Percentiles rank a stretch among this genome's conserved stretches.
Conservation (phyloP, 2,329 filamentous ascomycete species). For the Pseudocercospora fijiensis region DNA sequence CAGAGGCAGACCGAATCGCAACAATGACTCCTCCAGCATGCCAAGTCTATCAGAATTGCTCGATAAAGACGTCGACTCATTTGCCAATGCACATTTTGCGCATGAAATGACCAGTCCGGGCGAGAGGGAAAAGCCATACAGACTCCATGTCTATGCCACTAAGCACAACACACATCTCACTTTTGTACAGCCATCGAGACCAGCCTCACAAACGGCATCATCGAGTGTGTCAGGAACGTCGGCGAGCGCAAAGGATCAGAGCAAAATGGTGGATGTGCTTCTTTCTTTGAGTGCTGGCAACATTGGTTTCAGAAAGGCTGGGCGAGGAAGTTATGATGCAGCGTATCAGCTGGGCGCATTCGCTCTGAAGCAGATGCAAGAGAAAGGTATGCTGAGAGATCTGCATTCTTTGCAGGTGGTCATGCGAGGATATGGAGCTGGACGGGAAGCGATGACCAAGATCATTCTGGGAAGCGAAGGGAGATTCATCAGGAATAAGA, state of each 20-base stretch:
- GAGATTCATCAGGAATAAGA: conserved; percentile 68
- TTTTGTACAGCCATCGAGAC: conserved; percentile 65
- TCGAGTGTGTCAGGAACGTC: conserved; percentile 32
- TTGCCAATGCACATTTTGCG: conserved; percentile 13
- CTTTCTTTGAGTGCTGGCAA: conserved; percentile 81
- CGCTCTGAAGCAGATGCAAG: conserved; percentile 78
- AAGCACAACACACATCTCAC: conserved; percentile 97
- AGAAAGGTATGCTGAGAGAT: conserved; percentile 72
- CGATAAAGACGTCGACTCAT: conserved; percentile 10
- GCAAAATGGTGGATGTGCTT: conserved; percentile 59
- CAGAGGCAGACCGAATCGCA: not conserved
- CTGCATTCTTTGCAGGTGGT: conserved; percentile 78
- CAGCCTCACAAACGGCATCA: conserved; percentile 30
- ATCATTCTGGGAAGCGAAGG: conserved; percentile 85
- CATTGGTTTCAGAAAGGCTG: conserved; percentile 83
- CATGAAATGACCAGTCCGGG: conserved; percentile 24
- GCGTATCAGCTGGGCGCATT: conserved; percentile 87
- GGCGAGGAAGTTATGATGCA: conserved; percentile 81
- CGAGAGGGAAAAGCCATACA: conserved; percentile 57
- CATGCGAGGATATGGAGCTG: conserved; percentile 79
- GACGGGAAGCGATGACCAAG: conserved; percentile 86
- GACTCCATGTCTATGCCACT: conserved; percentile 80
- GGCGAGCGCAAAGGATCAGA: conserved; percentile 52
- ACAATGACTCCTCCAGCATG: not conserved
- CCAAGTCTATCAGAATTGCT: conserved; percentile 8